Evolutionary conservation across 1,284 basidiomycete species (phyloP).

Genomic region (Ceratobasidium sp.): DNA sequence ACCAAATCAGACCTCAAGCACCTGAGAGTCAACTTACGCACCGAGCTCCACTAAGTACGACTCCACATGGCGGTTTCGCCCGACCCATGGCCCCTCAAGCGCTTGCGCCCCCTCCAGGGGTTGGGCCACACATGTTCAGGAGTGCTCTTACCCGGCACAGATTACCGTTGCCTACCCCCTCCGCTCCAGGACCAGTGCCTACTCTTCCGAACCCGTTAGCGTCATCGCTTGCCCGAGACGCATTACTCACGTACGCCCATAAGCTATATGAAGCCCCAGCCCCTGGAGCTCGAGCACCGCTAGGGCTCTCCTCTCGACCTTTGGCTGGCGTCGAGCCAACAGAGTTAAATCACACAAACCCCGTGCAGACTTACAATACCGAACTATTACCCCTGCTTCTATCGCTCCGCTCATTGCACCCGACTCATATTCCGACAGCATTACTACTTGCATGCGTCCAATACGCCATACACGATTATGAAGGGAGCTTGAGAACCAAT

Average conservation of each 20-base stretch:
- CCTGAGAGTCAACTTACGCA: background rate
- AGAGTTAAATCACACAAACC: slow-evolving; percentile 8
- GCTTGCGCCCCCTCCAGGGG: slow-evolving; percentile 16
- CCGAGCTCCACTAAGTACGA: background rate
- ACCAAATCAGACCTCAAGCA: background rate
- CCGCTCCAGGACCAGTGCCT: background rate
- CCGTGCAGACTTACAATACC: slow-evolving; percentile 45
- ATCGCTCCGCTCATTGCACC: slow-evolving; percentile 51
- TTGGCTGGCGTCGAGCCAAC: slow-evolving; percentile 5
- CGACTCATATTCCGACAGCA: slow-evolving; percentile 54
- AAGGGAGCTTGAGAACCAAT: slow-evolving; percentile 47
- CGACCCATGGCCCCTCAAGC: background rate
- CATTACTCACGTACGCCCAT: slow-evolving; percentile 50
- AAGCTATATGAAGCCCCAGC: slow-evolving; percentile 48
- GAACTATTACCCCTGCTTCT: slow-evolving; percentile 53
- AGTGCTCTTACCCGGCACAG: slow-evolving; percentile 12
- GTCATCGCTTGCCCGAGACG: slow-evolving; percentile 49
- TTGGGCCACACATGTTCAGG: slow-evolving; percentile 14
- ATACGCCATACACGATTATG: slow-evolving; percentile 52
- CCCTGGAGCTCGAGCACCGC: slow-evolving; percentile 32
- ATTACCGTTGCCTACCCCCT: background rate
- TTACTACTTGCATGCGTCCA: slow-evolving; percentile 56
- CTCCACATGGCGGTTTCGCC: background rate
- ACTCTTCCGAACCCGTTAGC: slow-evolving; percentile 45
- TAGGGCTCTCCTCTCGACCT: slow-evolving; percentile 42